Evolutionary conservation across 495 filamentous ascomycete genomes (phyloP), one percentile per base, ranked within the genome.

Genomic region (Hypoxylon intermedium): DNA sequence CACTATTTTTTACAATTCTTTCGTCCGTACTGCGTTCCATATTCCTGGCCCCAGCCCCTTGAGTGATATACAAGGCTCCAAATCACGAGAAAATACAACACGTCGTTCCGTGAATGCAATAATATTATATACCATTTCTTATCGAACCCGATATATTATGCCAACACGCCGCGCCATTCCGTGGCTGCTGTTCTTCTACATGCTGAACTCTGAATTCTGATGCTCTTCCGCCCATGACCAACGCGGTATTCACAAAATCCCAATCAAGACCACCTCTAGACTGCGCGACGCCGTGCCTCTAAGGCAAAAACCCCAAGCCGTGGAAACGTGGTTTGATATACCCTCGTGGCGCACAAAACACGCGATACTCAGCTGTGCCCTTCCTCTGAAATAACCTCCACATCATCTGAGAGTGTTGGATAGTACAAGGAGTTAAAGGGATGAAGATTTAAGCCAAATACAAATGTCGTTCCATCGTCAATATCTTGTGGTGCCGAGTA

Each of bases 101-200:
- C 31, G 19, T 44, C 21, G 23, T 44, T 37, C n/a, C 24, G 9
- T 50, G 16, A 53, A 49, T 53, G 41, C 50, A 24, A 41, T 28
- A 65, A 55, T 68, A 71, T 71, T 71, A 71, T 70, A 30, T 71
- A 65, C 62, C 54, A 61, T 60, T 56, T 63, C 58, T 54, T 58
- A 41, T 63, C 53, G 52, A 60, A 37, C 52, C 61, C 58, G 63
- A 53, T 65, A 65, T 65, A 66, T 51, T 63, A 71, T 63, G 55
- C 60, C 60, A 63, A 60, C 38, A 44, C 46, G 41, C 36, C 31
- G 6, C 13, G 37, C 51, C 40, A 31, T 18, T 48, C 52, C 42
- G 16, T 26, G 4, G 55, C 40, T 31, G 44, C 46, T 44, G 55
- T 52, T 52, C 36, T 33, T 68, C 62, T 67, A 71, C 68, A 71